These are phyloP conservation scores for Phalaenopsis aphrodite DNA, from an alignment of 106 monocot genomes.

Conservation along the genomic window DNA sequence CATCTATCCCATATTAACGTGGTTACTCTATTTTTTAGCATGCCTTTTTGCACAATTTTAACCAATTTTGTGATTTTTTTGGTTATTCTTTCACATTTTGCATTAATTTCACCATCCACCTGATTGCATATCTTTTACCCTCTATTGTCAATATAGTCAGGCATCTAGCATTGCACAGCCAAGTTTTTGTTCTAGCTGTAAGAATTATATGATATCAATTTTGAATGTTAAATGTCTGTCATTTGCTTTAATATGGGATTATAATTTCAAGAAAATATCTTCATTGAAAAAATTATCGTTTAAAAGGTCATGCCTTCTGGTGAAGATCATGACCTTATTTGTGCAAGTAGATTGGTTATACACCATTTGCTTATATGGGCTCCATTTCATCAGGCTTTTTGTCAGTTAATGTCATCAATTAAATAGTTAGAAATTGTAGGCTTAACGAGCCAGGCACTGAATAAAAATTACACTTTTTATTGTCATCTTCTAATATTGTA, in stretches of 20 bases:
- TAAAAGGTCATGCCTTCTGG: neutral
- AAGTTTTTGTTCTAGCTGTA: neutral
- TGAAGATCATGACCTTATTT: neutral
- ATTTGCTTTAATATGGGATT: neutral
- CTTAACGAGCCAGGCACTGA: neutral
- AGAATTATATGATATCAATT: neutral
- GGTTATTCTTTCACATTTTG: neutral
- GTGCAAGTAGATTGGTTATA: neutral
- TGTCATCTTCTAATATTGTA: neutral
- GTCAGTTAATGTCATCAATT: neutral
- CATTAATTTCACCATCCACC: neutral
- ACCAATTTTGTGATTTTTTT: neutral
- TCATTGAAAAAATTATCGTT: neutral
- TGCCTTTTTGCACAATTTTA: neutral
- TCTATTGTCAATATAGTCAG: neutral
- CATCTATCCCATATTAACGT: neutral
- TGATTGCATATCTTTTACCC: neutral
- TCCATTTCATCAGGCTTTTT: neutral
- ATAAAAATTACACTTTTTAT: neutral
- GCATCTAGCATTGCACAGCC: too few relatives aligned
- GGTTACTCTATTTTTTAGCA: neutral
- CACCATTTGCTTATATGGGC: neutral
- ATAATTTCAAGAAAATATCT: neutral
- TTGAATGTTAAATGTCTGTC: neutral
- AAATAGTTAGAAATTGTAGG: neutral